Evolutionary conservation across 2,329 filamentous ascomycete genomes (phyloP), one percentile per base, ranked within the genome.

Genomic region (Beauveria caledonica): DNA sequence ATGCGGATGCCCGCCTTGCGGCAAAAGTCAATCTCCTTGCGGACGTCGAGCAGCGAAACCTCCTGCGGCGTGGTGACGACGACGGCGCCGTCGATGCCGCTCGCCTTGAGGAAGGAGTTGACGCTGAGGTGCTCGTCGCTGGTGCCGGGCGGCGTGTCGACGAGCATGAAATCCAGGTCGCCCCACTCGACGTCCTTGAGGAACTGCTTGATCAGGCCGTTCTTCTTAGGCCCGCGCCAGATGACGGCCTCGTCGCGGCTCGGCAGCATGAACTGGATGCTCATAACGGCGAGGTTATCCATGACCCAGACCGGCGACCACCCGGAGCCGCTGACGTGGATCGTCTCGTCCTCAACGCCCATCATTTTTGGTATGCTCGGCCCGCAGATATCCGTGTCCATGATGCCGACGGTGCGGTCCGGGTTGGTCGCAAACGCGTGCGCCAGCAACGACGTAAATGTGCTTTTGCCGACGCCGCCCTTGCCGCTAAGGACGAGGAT

Each of bases 361-460:
- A 99, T 92, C 93, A 99, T 97, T 77, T 97, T 97, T 21, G 94
- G 94, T 68, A 99, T 97, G 64, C 86, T 91, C 0, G 94, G 94
- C 0, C 94, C 94, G 75, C 92, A 97, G 64, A 99, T 96, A 73
- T 99, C 94, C 7, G 94, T 95, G 74, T 99, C 94, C 91, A 97
- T 97, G 67, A 99, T 87, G 21, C 93, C 94, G 29, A 99, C 90
- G 1, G 85, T 90, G 60, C 79, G 87, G 50, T 87, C 84, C 0
- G 87, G 85, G 72, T 95, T 90, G 15, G 85, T 84, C 1, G 94
- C 90, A 68, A 99, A 95, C 1, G 90, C 92, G 71, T 96, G 91
- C 2, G 90, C 89, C 19, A 97, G 84, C 68, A 97, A 84, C 2
- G 86, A 88, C 3, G 90, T 93, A 70, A 97, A 96, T 0, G 94